These are phyloP conservation scores for Trypanosoma melophagium DNA, from an alignment of 208 protist species.

Conservation along the genomic window DNA sequence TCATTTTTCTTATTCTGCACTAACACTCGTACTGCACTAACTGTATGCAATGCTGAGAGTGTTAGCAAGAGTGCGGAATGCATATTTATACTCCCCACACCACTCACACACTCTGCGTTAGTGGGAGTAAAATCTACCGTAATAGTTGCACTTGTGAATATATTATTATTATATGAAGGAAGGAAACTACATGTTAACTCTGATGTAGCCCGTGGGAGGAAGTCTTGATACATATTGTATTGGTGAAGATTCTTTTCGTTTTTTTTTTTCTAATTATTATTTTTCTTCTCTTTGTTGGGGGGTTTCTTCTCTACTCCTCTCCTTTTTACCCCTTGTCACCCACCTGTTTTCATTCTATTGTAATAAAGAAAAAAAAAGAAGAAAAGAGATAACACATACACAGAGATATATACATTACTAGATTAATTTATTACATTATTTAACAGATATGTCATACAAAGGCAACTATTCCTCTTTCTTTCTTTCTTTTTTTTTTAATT, in stretches of 20 bases:
- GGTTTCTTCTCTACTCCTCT: neutral
- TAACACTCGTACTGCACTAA: constrained; percentile 12
- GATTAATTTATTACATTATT: neutral
- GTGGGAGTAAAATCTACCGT: constrained; percentile 17
- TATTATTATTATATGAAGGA: neutral
- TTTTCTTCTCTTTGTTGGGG: neutral
- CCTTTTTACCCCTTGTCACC: neutral
- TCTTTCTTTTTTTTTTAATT: neutral
- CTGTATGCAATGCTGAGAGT: constrained; percentile 17
- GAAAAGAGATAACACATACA: neutral
- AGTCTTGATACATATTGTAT: neutral
- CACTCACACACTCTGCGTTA: too few relatives aligned
- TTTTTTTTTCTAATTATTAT: neutral
- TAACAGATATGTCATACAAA: neutral
- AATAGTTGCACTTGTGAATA: constrained; percentile 22
- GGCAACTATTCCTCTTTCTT: neutral
- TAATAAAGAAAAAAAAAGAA: constrained; percentile 13
- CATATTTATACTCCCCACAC: too few relatives aligned
- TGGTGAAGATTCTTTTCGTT: neutral
- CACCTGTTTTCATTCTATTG: neutral
- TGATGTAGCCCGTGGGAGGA: constrained; percentile 1
- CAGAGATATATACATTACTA: neutral
- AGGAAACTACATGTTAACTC: constrained; percentile 18
- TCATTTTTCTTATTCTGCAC: neutral
- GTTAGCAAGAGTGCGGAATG: constrained; percentile 3